Conservation (phyloP, 371 early-diverging fungal species). For the Nematocida major region DNA sequence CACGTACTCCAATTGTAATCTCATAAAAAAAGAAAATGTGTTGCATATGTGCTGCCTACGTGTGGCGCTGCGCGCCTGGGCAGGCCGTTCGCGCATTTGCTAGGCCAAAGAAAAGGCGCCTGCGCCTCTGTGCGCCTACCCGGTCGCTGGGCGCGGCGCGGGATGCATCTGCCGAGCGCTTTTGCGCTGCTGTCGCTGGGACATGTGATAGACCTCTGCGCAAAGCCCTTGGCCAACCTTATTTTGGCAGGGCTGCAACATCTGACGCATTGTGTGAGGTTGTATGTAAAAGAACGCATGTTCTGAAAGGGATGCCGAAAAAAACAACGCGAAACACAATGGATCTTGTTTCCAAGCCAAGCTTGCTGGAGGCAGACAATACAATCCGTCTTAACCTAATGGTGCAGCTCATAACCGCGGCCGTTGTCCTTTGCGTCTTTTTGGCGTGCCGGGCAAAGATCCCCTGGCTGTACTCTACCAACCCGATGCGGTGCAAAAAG, state of each 20-base stretch:
- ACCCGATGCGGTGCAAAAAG: conserved; percentile 51
- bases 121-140: too few species aligned
- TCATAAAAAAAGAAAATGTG: conserved; percentile 42
- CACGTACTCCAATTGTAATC: conserved; percentile 29
- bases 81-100: too few species aligned
- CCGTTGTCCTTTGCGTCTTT: conserved; percentile 48
- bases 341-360: conserved; percentile 21
- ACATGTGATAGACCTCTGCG: too few species aligned
- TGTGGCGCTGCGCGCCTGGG: too few species aligned
- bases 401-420: conserved; percentile 45
- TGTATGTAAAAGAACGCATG: neutral
- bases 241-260: too few species aligned
- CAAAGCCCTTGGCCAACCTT: too few species aligned
- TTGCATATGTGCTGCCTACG: neutral
- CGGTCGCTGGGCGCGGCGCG: too few species aligned
- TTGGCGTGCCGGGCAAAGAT: conserved; percentile 56
- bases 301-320: neutral
- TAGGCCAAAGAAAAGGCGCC: too few species aligned
- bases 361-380: conserved; percentile 51
- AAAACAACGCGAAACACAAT: neutral
- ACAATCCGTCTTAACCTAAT: conserved; percentile 55
- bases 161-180: too few species aligned
- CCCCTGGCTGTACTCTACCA: conserved; percentile 63
- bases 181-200: too few species aligned
- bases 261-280: neutral